Conservation (phyloP, 2,329 filamentous ascomycete genomes). For the Graphilbum ipis-grandicollis region DNA sequence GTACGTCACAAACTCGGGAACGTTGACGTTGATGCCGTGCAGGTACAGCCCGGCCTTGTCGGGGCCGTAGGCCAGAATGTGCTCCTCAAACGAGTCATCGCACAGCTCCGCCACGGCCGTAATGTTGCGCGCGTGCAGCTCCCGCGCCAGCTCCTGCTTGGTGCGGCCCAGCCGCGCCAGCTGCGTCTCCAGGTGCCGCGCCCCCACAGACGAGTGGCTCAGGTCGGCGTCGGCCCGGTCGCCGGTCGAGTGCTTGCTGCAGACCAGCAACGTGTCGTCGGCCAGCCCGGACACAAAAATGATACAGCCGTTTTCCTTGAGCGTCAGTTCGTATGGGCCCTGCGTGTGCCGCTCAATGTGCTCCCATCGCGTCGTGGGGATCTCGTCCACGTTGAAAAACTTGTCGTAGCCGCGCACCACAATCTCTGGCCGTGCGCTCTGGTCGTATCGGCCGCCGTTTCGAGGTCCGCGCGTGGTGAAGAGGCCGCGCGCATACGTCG, state of each 20-base stretch:
- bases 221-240: conserved; percentile 49
- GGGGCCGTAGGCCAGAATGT: conserved; percentile 75
- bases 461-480: no score
- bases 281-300: conserved; percentile 90
- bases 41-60: conserved; percentile 81
- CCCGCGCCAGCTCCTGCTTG: conserved; percentile 57
- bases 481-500: conserved; percentile 82
- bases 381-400: conserved; percentile 90
- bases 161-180: conserved; percentile 62
- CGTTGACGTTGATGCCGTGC: conserved; percentile 88
- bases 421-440: conserved; percentile 55
- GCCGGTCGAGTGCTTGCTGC: conserved; percentile 96
- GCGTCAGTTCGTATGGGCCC: conserved; percentile 84
- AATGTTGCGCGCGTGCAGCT: conserved; percentile 64
- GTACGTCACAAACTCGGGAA: conserved; percentile 83
- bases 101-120: conserved; percentile 93
- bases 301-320: conserved; percentile 99
- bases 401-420: conserved; percentile 89
- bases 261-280: conserved; percentile 81
- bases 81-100: conserved; percentile 91
- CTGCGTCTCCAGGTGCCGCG: conserved; percentile 67
- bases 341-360: conserved; percentile 59
- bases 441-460: no score
- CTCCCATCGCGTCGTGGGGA: conserved; percentile 64
- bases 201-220: conserved; percentile 75